These are phyloP conservation scores for Capsella bursapastoris DNA, from an alignment of 345 rosid species.

Conservation along the genomic window DNA sequence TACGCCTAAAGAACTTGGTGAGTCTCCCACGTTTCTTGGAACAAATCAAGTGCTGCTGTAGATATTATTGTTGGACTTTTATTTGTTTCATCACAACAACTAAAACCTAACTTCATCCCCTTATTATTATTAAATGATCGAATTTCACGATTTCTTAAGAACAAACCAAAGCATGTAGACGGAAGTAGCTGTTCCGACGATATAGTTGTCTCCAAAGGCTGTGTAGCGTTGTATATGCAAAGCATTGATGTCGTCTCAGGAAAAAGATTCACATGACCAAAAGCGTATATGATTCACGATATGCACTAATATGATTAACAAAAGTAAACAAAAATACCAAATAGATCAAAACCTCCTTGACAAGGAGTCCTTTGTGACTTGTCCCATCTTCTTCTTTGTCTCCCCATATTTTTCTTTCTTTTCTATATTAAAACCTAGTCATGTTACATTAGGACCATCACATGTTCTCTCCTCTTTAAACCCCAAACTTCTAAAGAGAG, in stretches of 20 bases:
- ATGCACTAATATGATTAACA: conserved; percentile 36
- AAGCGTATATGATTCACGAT: conserved; percentile 7
- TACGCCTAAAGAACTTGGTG: not conserved
- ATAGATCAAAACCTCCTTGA: conserved; percentile 27
- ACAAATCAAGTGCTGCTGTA: not conserved
- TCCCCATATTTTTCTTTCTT: not conserved
- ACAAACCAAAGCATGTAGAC: no score
- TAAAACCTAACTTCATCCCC: conserved; percentile 17
- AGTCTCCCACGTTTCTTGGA: conserved; percentile 40
- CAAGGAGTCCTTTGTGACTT: not conserved
- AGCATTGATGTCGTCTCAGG: no score
- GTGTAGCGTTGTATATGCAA: no score
- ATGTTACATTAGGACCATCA: conserved; percentile 39
- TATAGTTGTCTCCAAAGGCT: no score
- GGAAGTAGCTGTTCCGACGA: no score
- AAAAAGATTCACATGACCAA: not conserved
- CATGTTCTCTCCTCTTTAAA: conserved; percentile 27
- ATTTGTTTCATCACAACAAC: not conserved
- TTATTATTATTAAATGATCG: not conserved
- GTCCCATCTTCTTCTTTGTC: conserved; percentile 28
- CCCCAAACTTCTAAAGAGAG: conserved; percentile 27
- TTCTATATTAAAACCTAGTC: conserved; percentile 40
- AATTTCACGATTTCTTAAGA: no score
- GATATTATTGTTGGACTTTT: conserved; percentile 4
- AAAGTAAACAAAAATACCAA: not conserved